Base-by-base conservation (phyloP, 2,329 filamentous ascomycete species). In the Trichoderma koningii region DNA sequence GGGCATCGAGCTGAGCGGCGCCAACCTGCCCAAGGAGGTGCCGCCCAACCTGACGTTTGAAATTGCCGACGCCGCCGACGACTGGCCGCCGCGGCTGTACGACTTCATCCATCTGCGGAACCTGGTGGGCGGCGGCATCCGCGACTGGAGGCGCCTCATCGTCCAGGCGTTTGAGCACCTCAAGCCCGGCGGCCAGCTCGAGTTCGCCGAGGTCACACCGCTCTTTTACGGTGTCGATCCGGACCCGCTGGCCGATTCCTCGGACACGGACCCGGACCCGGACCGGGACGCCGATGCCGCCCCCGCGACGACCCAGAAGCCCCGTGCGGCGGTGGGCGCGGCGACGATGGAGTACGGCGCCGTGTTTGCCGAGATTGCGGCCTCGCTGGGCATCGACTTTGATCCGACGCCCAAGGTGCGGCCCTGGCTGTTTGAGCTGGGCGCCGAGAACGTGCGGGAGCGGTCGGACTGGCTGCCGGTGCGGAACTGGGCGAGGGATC, bases 1-100 rank as follows among this genome's bases (percentile, higher is more conserved):
- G 30, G 78, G 78, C 34, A 73, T 80, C 48, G 80, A 81, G 65
- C 69, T 80, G 21, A 79, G 75, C 21, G 75, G 75, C 28, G 77
- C 78, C n/a, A 73, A 81, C 41, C 70, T 78, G 50, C 77, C 76
- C 17, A 76, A 72, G 9, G 72, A 75, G 28, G 81, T 87, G 7
- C 86, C 86, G 7, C 79, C 83, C 19, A 89, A 89, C 69, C 80
- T 88, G 23, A 79, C 77, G 4, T 88, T 88, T 71, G 76, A 84
- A 65, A 80, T 88, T 45, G 83, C 84, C 71, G 85, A 89, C 70
- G 79, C 83, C 34, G 83, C 85, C 66, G 78, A 83, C 30, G 76
- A 73, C 4, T 81, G 79, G 80, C 73, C 72, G 3, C 70, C 70
- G 7, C 67, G 69, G 1, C 69, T 70, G 2, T 76, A 74, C 62